Conservation (phyloP, 345 rosid genomes). For the Punica granatum region DNA sequence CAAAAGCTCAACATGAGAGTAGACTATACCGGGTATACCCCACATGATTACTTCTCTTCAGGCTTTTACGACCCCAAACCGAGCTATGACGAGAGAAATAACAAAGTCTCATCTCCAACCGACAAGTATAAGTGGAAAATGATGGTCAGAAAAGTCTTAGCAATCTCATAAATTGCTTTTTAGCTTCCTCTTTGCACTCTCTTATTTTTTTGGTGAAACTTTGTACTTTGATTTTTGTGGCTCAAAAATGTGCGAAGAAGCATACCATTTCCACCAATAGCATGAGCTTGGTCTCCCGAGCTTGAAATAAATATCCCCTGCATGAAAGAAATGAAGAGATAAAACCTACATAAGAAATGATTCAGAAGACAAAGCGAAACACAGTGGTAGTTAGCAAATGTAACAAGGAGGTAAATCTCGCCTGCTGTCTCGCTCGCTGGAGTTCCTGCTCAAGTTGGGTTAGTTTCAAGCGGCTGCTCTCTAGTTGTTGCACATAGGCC, state of each 20-base stretch:
- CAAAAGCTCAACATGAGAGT: neutral
- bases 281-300: slow-evolving; percentile 89
- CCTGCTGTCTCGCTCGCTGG: slow-evolving; percentile 99
- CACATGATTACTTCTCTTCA: neutral
- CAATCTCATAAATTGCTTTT: neutral
- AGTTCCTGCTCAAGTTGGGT: slow-evolving; percentile 97
- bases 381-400: neutral
- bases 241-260: neutral
- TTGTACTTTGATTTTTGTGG: neutral
- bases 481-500: slow-evolving; percentile 99
- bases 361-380: neutral
- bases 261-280: slow-evolving; percentile 92
- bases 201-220: too few relatives aligned
- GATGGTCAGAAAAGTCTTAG: neutral
- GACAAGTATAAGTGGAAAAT: neutral
- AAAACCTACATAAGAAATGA: neutral
- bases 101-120: neutral
- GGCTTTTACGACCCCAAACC: neutral
- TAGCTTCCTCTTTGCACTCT: too few relatives aligned
- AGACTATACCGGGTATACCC: neutral
- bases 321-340: neutral
- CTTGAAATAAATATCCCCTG: slow-evolving; percentile 97
- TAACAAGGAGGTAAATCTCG: slow-evolving; percentile 18
- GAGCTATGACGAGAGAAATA: neutral
- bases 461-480: slow-evolving; percentile 91